Conservation (phyloP, 208 protist genomes). For the Leishmania guyanensis region DNA sequence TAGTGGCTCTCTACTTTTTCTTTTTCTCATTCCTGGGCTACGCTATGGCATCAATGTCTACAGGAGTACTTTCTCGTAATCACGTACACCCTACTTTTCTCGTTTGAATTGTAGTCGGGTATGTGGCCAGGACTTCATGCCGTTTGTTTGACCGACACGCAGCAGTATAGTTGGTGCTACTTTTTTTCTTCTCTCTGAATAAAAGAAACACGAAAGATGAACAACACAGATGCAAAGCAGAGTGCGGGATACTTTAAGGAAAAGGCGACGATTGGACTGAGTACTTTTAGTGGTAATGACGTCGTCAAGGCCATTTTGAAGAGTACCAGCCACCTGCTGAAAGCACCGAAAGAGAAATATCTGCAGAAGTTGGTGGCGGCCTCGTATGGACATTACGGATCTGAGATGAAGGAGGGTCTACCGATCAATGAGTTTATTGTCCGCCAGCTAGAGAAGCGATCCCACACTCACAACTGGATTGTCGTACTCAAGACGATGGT, state of each 20-base stretch:
- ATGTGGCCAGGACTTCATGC: background rate
- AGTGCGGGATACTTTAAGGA: slow-evolving; percentile 84
- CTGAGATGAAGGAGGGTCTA: slow-evolving; percentile 25
- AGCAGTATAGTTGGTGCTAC: background rate
- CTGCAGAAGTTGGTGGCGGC: slow-evolving; percentile 70
- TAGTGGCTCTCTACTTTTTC: background rate
- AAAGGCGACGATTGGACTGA: slow-evolving; percentile 76
- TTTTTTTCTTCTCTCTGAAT: background rate
- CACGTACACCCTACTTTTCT: background rate
- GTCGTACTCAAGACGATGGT: slow-evolving; percentile 85
- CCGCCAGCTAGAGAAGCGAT: slow-evolving; percentile 68
- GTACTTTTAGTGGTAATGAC: slow-evolving; percentile 66
- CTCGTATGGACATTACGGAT: slow-evolving; percentile 57
- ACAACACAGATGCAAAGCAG: slow-evolving; percentile 60
- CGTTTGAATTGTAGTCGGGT: background rate
- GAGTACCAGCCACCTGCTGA: slow-evolving; percentile 82
- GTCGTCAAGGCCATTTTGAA: slow-evolving; percentile 78
- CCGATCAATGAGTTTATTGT: slow-evolving; percentile 68
- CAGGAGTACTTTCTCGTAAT: background rate
- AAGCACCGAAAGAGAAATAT: slow-evolving; percentile 89
- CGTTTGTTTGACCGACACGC: too few species aligned
- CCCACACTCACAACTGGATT: slow-evolving; percentile 86
- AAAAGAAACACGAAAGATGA: slow-evolving; percentile 27
- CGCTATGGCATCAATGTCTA: background rate
- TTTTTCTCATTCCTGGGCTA: background rate